Conservation (phyloP, 371 early-diverging fungal species). For the Gilbertella persicaria region DNA sequence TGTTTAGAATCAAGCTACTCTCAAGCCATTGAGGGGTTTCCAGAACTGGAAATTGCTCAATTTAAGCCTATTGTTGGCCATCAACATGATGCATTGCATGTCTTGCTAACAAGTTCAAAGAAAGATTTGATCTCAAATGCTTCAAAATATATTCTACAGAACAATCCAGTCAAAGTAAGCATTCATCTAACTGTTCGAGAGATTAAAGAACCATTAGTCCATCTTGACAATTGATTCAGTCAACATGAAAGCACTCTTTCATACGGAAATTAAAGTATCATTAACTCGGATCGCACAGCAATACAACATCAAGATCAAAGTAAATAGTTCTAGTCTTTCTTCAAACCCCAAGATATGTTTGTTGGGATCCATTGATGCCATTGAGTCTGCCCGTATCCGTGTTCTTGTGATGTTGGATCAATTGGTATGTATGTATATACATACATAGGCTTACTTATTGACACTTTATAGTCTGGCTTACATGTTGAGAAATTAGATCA, state of each 20-base stretch:
- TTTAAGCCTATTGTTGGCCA: background rate
- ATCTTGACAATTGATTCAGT: constrained; percentile 12
- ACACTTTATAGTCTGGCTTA: constrained; percentile 8
- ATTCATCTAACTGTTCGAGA: background rate
- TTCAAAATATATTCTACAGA: background rate
- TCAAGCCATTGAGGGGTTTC: background rate
- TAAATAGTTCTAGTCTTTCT: background rate
- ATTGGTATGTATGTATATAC: constrained; percentile 36
- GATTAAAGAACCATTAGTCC: constrained; percentile 1
- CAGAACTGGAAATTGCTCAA: background rate
- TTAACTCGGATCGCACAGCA: constrained; percentile 12
- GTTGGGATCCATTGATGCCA: constrained; percentile 27
- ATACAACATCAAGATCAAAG: constrained; percentile 1
- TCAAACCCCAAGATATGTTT: constrained; percentile 21
- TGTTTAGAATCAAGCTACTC: background rate
- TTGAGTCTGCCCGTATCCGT: constrained; percentile 32
- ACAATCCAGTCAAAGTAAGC: constrained; percentile 13
- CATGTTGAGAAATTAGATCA: constrained; percentile 15
- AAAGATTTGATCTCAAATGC: background rate
- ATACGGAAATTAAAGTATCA: constrained; percentile 17
- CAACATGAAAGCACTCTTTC: constrained; percentile 11
- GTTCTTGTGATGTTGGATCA: constrained; percentile 39
- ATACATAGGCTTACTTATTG: background rate
- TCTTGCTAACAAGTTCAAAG: background rate
- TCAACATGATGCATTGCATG: background rate